Base-by-base conservation (phyloP, 352 stramenopile species). In the Pythium oligandrum region DNA sequence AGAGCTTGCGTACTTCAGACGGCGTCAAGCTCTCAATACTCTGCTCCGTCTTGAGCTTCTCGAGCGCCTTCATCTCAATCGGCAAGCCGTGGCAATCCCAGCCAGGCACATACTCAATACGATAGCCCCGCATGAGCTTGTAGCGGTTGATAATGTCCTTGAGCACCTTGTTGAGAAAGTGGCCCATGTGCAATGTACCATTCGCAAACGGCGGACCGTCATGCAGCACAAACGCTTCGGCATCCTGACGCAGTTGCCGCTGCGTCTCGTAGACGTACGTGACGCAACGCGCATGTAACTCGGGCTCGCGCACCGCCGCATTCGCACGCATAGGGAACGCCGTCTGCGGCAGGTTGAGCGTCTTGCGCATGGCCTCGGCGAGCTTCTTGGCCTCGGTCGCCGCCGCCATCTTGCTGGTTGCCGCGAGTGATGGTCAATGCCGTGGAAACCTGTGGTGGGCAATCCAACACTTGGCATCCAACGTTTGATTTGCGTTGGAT, bases 1-100 rank as follows among this genome's bases (percentile, higher is more conserved):
- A 97, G 53, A 95, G 78, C 62, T 95, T 67, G 46, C 97, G 83
- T 30, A 99, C 75, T 40, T 90, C 78, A n/a, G 95, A 71, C n/a
- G 93, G 92, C 35, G 86, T 93, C 30, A 98, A 66, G 35, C 63
- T 42, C 12, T 55, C 45, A 6, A 50, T 59, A 31, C 64, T 55
- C 6, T 53, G 54, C 35, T 71, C 59, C 0, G 75, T 63, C 62
- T 96, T 95, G 66, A 98, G 88, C 43, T 70, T 81, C 59, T 98
- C 88, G 12, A 99, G 66, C 9, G 98, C 96, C 72, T 99, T 99
- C 61, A 99, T 83, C 75, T 99, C 96, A 59, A 99, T 99, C 30
- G 97, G 97, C 44, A 99, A 73, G 10, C 97, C 97, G 66, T 99
- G 97, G 72, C 96, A 99, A 82, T 99, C 97, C 97, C 97, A 99